phyloP scores from a whole-genome alignment of 306 rosid species.

The Luffa aegyptiaca region DNA sequence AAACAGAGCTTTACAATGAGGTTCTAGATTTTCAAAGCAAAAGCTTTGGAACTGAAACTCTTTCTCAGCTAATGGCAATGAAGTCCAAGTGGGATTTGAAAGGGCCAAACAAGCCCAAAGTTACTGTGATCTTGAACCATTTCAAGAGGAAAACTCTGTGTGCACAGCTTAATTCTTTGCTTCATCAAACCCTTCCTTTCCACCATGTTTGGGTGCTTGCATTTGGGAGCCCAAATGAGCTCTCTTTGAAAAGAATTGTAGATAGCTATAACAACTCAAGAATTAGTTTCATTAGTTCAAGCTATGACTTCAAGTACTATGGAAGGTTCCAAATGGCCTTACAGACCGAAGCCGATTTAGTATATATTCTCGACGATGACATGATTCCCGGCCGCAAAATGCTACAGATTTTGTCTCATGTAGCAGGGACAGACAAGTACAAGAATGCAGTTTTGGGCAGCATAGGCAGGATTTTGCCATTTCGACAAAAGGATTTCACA shows the following conservation, averaged over 20 bases:
- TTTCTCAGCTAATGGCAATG: constrained; percentile 60
- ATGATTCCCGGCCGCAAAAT: constrained; percentile 90
- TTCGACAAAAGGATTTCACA: constrained; percentile 81
- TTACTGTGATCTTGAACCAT: constrained; percentile 77
- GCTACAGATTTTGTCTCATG: constrained; percentile 87
- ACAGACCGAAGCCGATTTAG: constrained; percentile 80
- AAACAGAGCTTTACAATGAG: constrained; percentile 62
- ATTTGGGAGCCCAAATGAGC: constrained; percentile 90
- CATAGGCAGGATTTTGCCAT: constrained; percentile 87
- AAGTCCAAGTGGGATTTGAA: constrained; percentile 69
- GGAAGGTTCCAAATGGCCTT: constrained; percentile 94
- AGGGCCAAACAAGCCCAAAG: constrained; percentile 45
- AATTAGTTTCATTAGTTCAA: constrained; percentile 77
- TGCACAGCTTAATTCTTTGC: constrained; percentile 74
- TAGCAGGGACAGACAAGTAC: constrained; percentile 73
- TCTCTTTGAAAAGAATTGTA: constrained; percentile 62
- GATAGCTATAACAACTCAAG: constrained; percentile 77
- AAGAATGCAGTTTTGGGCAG: constrained; percentile 81
- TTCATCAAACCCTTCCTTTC: constrained; percentile 69
- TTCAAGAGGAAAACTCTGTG: constrained; percentile 93
- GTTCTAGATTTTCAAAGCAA: constrained; percentile 52
- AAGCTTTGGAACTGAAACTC: constrained; percentile 52
- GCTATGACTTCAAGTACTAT: constrained; percentile 91
- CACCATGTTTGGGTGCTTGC: constrained; percentile 95
- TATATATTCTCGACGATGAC: constrained; percentile 79